Evolutionary conservation across 2,329 filamentous ascomycete species (phyloP).

Genomic region (Pestalotiopsis sp.): DNA sequence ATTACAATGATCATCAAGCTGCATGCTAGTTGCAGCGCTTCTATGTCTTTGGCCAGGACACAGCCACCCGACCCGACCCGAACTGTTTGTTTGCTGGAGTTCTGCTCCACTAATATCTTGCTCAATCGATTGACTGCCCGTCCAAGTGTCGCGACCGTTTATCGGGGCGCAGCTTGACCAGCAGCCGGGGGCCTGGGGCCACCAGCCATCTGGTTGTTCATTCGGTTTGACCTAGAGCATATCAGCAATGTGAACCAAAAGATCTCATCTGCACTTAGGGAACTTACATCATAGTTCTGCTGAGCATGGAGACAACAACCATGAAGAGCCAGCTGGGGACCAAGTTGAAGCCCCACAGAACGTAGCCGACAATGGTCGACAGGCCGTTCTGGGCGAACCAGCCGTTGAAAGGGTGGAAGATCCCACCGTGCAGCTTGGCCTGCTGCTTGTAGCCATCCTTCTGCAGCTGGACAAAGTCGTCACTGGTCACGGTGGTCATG

Average conservation of each 20-base stretch:
- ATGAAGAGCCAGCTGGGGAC: slow-evolving; percentile 78
- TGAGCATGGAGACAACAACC: slow-evolving; percentile 72
- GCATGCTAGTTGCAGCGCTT: neutral
- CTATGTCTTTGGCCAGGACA: neutral
- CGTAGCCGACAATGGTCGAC: slow-evolving; percentile 64
- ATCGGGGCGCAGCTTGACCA: slow-evolving; percentile 27
- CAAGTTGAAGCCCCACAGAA: slow-evolving; percentile 65
- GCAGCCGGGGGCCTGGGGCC: slow-evolving; percentile 24
- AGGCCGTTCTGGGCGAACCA: slow-evolving; percentile 62
- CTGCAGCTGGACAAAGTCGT: slow-evolving; percentile 62
- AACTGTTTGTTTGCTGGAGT: neutral
- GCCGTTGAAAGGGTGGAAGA: slow-evolving; percentile 77
- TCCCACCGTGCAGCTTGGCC: slow-evolving; percentile 55
- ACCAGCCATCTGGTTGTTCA: slow-evolving; percentile 24
- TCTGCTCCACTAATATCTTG: neutral
- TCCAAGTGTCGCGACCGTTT: slow-evolving; percentile 10
- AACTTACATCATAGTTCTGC: slow-evolving; percentile 74
- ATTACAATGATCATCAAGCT: neutral
- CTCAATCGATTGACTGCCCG: neutral
- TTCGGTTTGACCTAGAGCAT: slow-evolving; percentile 14
- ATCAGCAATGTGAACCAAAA: slow-evolving; percentile 6
- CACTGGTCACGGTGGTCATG: slow-evolving; percentile 64
- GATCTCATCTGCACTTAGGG: neutral
- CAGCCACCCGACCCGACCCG: neutral
- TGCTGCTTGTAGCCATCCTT: slow-evolving; percentile 46